phyloP scores from a whole-genome alignment of 805 yeast species.

The Metschnikowia peoriensis region DNA sequence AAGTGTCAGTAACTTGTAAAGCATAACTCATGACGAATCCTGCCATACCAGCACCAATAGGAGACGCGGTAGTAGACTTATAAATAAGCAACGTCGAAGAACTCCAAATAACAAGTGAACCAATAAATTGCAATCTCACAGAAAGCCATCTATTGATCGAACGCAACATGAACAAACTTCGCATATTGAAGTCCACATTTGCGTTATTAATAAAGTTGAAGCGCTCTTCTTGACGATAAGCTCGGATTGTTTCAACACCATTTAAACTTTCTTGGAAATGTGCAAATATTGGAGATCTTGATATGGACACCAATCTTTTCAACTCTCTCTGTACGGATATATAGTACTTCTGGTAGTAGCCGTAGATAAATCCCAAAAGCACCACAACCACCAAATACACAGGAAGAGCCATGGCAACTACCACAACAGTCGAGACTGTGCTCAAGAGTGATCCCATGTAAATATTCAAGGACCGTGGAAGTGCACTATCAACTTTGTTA shows the following conservation, averaged over 20 bases:
- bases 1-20: slow-evolving; percentile 50
- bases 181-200: slow-evolving; percentile 48
- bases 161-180: slow-evolving; percentile 48
- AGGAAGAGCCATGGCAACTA: slow-evolving; percentile 57
- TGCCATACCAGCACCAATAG: slow-evolving; percentile 56
- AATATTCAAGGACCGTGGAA: slow-evolving; percentile 53
- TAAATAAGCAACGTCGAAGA: slow-evolving; percentile 49
- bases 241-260: slow-evolving; percentile 77
- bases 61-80: slow-evolving; percentile 36
- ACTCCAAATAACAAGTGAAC: slow-evolving; percentile 52
- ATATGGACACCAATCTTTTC: slow-evolving; percentile 60
- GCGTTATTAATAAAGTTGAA: slow-evolving; percentile 55
- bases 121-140: slow-evolving; percentile 58
- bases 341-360: slow-evolving; percentile 69
- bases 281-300: slow-evolving; percentile 52
- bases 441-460: slow-evolving; percentile 45
- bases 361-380: slow-evolving; percentile 53
- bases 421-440: slow-evolving; percentile 48
- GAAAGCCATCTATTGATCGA: slow-evolving; percentile 67
- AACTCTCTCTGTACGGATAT: slow-evolving; percentile 80
- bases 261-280: slow-evolving; percentile 77
- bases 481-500: slow-evolving; percentile 50
- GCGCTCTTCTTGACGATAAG: slow-evolving; percentile 65
- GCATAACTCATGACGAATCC: slow-evolving; percentile 68
- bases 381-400: slow-evolving; percentile 47